A percentile compares a stretch with the other conserved stretches of the same genome.
Evolutionary conservation across 1,284 basidiomycete species (phyloP).

Genomic region (Boletus nobilissimus): DNA sequence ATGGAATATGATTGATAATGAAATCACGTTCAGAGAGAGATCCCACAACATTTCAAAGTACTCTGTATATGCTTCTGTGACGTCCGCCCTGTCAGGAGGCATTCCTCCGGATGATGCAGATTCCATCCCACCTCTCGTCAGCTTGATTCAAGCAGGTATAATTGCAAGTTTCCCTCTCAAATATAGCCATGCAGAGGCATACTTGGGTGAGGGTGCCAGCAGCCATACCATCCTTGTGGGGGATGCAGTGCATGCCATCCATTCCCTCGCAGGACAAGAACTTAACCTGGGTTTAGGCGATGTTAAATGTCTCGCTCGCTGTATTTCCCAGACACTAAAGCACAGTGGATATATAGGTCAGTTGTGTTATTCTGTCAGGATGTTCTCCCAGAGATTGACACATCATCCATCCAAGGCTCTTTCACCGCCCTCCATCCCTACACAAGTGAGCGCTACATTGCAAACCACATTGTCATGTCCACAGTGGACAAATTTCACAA

Average conservation of each 20-base stretch:
- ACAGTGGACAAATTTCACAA: slow-evolving; percentile 90
- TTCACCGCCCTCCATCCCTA: slow-evolving; percentile 82
- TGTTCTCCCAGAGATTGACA: background rate
- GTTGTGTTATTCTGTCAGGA: slow-evolving; percentile 34
- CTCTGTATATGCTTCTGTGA: slow-evolving; percentile 69
- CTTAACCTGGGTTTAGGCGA: slow-evolving; percentile 94
- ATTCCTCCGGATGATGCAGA: slow-evolving; percentile 74
- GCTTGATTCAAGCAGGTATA: slow-evolving; percentile 77
- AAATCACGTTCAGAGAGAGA: slow-evolving; percentile 75
- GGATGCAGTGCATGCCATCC: slow-evolving; percentile 95
- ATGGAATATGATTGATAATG: slow-evolving; percentile 59
- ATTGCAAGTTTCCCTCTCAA: slow-evolving; percentile 92
- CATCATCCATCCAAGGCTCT: slow-evolving; percentile 57
- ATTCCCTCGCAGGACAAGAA: slow-evolving; percentile 98
- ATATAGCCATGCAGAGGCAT: slow-evolving; percentile 88
- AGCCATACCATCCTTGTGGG: slow-evolving; percentile 89
- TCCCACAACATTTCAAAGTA: slow-evolving; percentile 70
- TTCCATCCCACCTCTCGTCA: slow-evolving; percentile 79
- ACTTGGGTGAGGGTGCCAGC: slow-evolving; percentile 77
- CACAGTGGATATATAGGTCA: slow-evolving; percentile 84
- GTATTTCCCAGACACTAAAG: slow-evolving; percentile 65
- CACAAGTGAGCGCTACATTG: slow-evolving; percentile 81
- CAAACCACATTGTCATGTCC: slow-evolving; percentile 87
- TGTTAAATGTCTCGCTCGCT: slow-evolving; percentile 74
- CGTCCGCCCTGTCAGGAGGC: slow-evolving; percentile 50